Evolutionary conservation across 225 moss, liverwort and hornwort species (phyloP).

Genomic region (Physcomitrellopsis africana): DNA sequence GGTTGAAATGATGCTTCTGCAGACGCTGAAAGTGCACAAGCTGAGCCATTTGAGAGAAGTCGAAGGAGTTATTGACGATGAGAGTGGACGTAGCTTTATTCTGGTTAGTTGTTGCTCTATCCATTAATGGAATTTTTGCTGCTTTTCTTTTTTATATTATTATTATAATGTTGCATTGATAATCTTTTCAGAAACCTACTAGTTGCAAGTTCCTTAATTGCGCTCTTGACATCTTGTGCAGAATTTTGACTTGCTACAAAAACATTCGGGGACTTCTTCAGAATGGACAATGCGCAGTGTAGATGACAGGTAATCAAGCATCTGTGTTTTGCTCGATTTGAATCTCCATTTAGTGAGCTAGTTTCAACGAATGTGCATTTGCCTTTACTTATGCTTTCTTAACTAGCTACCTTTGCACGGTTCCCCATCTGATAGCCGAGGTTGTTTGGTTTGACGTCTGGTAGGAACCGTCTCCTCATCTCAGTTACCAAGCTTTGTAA

Average conservation of each 20-base stretch:
- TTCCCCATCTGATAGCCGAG: neutral
- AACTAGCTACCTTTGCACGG: neutral
- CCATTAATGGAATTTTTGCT: neutral
- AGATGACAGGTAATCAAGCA: slow-evolving; percentile 73
- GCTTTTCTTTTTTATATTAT: neutral
- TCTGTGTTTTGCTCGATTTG: neutral
- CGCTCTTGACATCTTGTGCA: slow-evolving; percentile 31
- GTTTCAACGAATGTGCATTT: neutral
- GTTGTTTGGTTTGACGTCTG: slow-evolving; percentile 19
- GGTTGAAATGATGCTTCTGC: slow-evolving; percentile 20
- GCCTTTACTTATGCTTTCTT: neutral
- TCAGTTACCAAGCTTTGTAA: slow-evolving; percentile 83
- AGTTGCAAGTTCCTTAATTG: neutral
- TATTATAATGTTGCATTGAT: neutral
- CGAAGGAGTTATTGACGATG: slow-evolving; percentile 84
- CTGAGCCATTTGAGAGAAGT: slow-evolving; percentile 82
- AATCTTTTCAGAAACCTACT: slow-evolving; percentile 12
- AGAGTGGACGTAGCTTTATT: slow-evolving; percentile 83
- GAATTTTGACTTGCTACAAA: slow-evolving; percentile 82
- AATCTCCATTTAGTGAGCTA: neutral
- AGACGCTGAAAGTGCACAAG: slow-evolving; percentile 86
- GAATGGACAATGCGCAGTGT: slow-evolving; percentile 91
- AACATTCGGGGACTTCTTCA: slow-evolving; percentile 69
- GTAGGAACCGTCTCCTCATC: slow-evolving; percentile 85
- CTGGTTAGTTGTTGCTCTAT: slow-evolving; percentile 50